These are phyloP conservation scores for Leptographium lundbergii DNA, from an alignment of 2,329 filamentous ascomycete genomes.

Conservation along the genomic window DNA sequence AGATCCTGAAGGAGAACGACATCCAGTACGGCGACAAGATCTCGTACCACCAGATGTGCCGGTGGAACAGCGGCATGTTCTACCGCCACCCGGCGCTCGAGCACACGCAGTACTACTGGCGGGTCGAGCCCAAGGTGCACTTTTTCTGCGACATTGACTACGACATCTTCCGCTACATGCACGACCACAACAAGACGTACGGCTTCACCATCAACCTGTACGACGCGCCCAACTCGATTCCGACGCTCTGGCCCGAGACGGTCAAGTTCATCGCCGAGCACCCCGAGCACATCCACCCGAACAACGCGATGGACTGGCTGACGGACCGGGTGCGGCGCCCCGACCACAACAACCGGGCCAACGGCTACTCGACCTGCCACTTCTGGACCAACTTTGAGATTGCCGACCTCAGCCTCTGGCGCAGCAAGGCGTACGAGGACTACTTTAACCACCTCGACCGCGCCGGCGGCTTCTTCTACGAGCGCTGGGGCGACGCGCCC, in stretches of 20 bases:
- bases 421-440: conserved; percentile 79
- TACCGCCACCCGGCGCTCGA: conserved; percentile 87
- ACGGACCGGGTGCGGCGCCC: conserved; percentile 66
- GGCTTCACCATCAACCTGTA: conserved; percentile 97
- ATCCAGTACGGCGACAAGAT: conserved; percentile 84
- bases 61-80: conserved; percentile 97
- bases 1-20: conserved; percentile 67
- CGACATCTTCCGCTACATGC: conserved; percentile 96
- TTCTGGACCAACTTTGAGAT: conserved; percentile 99
- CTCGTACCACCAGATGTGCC: conserved; percentile 98
- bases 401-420: conserved; percentile 84
- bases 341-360: conserved; percentile 65
- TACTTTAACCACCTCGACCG: conserved; percentile 94
- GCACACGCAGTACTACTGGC: conserved; percentile 87
- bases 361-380: conserved; percentile 95
- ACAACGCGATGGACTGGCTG: conserved; percentile 82
- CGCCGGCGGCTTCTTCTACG: conserved; percentile 95
- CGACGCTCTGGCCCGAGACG: conserved; percentile 90
- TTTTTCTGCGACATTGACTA: conserved; percentile 99
- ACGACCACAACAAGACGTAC: conserved; percentile 97
- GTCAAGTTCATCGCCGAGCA: conserved; percentile 79
- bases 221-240: conserved; percentile 77
- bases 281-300: conserved; percentile 65
- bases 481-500: conserved; percentile 80
- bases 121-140: conserved; percentile 94